Conservation (phyloP, 129 eudicot species). For the Smallanthus sonchifolius region DNA sequence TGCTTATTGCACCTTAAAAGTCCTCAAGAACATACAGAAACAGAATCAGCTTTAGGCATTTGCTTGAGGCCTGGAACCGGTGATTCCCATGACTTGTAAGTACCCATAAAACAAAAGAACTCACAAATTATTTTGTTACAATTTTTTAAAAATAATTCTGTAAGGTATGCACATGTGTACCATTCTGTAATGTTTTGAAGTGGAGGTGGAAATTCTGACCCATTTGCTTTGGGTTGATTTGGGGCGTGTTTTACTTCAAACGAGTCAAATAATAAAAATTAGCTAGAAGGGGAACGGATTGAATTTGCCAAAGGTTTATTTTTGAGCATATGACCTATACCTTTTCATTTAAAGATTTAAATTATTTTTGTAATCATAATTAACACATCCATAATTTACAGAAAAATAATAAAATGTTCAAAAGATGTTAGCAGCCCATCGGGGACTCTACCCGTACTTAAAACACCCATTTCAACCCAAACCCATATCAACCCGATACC, state of each 20-base stretch:
- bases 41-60: constrained; percentile 45
- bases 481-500: not conserved
- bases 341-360: no score
- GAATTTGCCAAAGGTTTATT: not conserved
- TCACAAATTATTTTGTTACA: not conserved
- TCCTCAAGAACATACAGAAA: constrained; percentile 52
- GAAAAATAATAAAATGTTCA: not conserved
- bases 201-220: not conserved
- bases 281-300: not conserved
- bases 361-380: no score
- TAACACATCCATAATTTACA: not conserved
- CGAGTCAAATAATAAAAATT: not conserved
- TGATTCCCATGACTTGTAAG: constrained; percentile 89
- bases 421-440: not conserved
- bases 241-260: not conserved
- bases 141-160: not conserved
- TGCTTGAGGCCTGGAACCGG: constrained; percentile 77
- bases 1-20: constrained; percentile 71
- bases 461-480: not conserved
- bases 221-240: not conserved
- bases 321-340: not conserved
- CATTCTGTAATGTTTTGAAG: not conserved
- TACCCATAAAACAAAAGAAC: not conserved
- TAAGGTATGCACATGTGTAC: constrained; percentile 42
- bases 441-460: not conserved